These are phyloP conservation scores for Mimosa bimucronata DNA, from an alignment of 306 rosid species.

Conservation along the genomic window DNA sequence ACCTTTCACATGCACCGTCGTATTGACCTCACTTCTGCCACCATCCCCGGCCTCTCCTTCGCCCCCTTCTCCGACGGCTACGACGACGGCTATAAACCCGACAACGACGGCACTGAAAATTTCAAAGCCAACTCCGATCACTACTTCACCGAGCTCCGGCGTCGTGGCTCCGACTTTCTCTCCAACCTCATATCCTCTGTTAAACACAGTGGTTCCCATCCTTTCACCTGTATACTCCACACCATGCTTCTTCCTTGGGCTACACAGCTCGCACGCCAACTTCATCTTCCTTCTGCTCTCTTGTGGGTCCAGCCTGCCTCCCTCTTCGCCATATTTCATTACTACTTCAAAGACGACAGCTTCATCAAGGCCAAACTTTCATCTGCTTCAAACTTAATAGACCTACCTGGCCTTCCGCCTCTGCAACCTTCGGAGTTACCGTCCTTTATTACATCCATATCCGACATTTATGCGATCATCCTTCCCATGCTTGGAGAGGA, in stretches of 20 bases:
- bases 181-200: slow-evolving; percentile 24
- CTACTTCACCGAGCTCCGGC: slow-evolving; percentile 39
- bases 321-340: slow-evolving; percentile 39
- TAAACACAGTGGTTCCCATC: slow-evolving; percentile 28
- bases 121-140: neutral
- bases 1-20: slow-evolving; percentile 33
- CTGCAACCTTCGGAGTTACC: slow-evolving; percentile 40
- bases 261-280: slow-evolving; percentile 29
- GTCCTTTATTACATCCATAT: neutral
- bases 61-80: slow-evolving; percentile 52
- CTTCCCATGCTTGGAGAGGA: slow-evolving; percentile 40
- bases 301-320: slow-evolving; percentile 57
- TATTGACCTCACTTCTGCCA: slow-evolving; percentile 7
- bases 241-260: slow-evolving; percentile 50
- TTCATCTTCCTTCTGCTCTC: slow-evolving; percentile 35
- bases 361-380: neutral
- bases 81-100: slow-evolving; percentile 33
- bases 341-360: slow-evolving; percentile 43
- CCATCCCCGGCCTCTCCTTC: slow-evolving; percentile 35
- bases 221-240: slow-evolving; percentile 46
- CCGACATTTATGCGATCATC: neutral
- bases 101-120: neutral
- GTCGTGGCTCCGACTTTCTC: slow-evolving; percentile 37
- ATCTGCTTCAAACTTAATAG: neutral
- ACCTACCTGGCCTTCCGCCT: slow-evolving; percentile 42